Evolutionary conservation across 805 yeast genomes (phyloP).

Genomic region (Maudiozyma turicensis): DNA sequence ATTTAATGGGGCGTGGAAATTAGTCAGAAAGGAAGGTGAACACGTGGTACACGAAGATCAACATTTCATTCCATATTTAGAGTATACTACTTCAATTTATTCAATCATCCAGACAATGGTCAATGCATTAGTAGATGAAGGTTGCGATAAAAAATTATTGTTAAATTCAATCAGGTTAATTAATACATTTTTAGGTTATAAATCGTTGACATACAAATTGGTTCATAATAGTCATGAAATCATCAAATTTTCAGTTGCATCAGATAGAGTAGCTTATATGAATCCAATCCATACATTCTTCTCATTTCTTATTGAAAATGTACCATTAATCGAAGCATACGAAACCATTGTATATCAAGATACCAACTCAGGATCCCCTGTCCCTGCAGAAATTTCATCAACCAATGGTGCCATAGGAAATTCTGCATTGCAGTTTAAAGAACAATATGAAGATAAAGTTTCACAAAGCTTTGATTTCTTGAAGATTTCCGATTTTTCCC

Average conservation of each 20-base stretch:
- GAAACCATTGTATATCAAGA: slow-evolving; percentile 11
- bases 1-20: slow-evolving; percentile 50
- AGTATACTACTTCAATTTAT: slow-evolving; percentile 37
- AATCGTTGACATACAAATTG: slow-evolving; percentile 17
- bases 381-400: background rate
- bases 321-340: slow-evolving; percentile 17
- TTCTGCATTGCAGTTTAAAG: background rate
- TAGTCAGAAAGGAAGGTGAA: slow-evolving; percentile 53
- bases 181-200: slow-evolving; percentile 25
- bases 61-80: slow-evolving; percentile 41
- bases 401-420: background rate
- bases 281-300: slow-evolving; percentile 52
- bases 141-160: slow-evolving; percentile 9
- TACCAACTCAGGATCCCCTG: slow-evolving; percentile 2
- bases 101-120: slow-evolving; percentile 34
- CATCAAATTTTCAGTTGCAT: slow-evolving; percentile 36
- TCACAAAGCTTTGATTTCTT: slow-evolving; percentile 30
- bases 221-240: slow-evolving; percentile 19
- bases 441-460: background rate
- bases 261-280: slow-evolving; percentile 43
- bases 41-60: slow-evolving; percentile 54
- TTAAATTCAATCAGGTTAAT: slow-evolving; percentile 30
- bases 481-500: slow-evolving; percentile 44
- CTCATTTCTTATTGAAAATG: slow-evolving; percentile 31
- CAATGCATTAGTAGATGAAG: slow-evolving; percentile 15